Percentiles rank a stretch among this genome's conserved stretches.
phyloP scores from a whole-genome alignment of 257 asterid genomes.

The Solanum paucissectum region DNA sequence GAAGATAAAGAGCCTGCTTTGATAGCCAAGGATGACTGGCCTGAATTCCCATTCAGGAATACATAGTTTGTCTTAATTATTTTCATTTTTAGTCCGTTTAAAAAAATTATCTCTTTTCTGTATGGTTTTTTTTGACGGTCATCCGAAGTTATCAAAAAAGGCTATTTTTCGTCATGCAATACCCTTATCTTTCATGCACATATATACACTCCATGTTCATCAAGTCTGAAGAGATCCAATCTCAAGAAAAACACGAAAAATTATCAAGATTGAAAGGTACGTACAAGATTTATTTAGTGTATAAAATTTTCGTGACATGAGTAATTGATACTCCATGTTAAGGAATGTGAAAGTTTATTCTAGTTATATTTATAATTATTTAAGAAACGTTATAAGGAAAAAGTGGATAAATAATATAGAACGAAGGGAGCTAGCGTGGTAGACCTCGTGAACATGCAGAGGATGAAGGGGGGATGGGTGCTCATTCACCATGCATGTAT shows the following conservation, averaged over 20 bases:
- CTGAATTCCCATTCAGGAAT: not conserved
- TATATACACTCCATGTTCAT: not conserved
- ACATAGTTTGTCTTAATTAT: no score
- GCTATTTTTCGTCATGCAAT: not conserved
- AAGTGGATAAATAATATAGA: no score
- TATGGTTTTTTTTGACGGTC: not conserved
- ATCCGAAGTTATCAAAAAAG: not conserved
- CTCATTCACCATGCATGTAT: not conserved
- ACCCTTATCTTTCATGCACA: not conserved
- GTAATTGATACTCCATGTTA: no score
- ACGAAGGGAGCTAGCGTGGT: no score
- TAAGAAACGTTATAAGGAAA: no score
- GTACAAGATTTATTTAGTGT: not conserved
- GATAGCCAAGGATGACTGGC: slow-evolving; percentile 1
- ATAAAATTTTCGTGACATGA: no score
- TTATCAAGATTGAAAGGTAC: not conserved
- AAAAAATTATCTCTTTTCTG: not conserved
- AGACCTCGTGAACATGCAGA: no score
- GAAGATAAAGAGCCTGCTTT: not conserved
- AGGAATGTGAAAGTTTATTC: no score
- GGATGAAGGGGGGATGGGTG: no score
- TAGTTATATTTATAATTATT: no score
- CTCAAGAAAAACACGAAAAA: not conserved
- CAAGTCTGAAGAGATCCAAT: not conserved
- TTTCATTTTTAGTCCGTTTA: no score